Conservation (phyloP, 495 filamentous ascomycete genomes). For the Neurospora cerealis region DNA sequence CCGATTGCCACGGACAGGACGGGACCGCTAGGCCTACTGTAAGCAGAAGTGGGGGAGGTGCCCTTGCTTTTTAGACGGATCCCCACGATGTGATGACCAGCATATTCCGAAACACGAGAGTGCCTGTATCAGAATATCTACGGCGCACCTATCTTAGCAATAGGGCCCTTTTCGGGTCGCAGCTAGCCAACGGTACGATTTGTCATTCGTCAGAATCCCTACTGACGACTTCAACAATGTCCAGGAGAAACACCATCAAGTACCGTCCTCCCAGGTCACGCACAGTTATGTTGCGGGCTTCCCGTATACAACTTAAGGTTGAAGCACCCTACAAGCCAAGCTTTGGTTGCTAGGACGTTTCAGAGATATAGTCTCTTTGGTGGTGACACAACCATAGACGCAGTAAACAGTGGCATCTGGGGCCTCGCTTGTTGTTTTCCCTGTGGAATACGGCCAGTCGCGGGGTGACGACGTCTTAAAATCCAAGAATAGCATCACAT, state of each 20-base stretch:
- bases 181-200: background rate
- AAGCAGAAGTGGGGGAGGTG: constrained; percentile 1
- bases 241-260: background rate
- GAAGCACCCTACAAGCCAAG: background rate
- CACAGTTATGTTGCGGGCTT: constrained; percentile 1
- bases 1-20: background rate
- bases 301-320: background rate
- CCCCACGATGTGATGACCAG: constrained; percentile 5
- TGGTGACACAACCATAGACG: background rate
- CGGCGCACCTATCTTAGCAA: background rate
- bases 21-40: background rate
- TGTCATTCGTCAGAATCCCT: background rate
- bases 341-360: background rate
- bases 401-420: background rate
- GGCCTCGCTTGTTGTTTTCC: background rate
- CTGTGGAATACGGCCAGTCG: background rate
- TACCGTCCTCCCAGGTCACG: background rate
- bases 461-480: background rate
- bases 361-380: background rate
- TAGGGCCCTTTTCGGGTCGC: background rate
- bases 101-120: constrained; percentile 11
- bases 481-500: background rate
- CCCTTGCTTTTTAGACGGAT: constrained; percentile 1
- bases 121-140: constrained; percentile 8
- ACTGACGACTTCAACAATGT: background rate